Base-by-base conservation (phyloP, 306 rosid genomes). In the Vicia villosa region DNA sequence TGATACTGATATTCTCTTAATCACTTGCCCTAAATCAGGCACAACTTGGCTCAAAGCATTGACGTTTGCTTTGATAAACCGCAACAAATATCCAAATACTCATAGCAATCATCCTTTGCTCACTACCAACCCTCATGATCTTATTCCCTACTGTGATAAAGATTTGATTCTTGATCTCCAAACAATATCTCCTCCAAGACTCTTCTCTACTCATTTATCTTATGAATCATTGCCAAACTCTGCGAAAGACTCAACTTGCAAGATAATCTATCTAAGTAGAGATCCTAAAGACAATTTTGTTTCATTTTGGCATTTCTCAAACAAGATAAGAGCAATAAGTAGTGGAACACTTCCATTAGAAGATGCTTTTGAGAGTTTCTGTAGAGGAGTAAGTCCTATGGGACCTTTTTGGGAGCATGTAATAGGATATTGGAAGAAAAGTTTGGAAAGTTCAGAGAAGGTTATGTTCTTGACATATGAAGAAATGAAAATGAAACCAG, bases 1-100 rank as follows among this genome's bases (percentile, higher is more conserved):
- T 32, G 47, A 58, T n/a, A 12, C 47, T 0, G 75, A 71, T 13
- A 4, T 58, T 8, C 6, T 71, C 59, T 12, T 58, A 16, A 68
- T 71, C 0, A 71, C 21, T 47, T 28, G 12, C 19, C 68, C 68
- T 1, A 71, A 71, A 71, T 71, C 68, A 43, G 68, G 75, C 30
- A 70, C 75, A 8, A 70, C 75, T 0, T 70, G 75, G 75, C 75
- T 70, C 15, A 70, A 70, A 14, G 75, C 75, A 16, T 59, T 40
- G 47, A 58, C 58, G 0, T 70, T 58, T 30, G 32, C 75, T 3
- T 43, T 70, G 6, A n/a, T 70, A 9, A 61, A 70, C 66, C 47
- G 68, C 15, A 20, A 70, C 10, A 21, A 43, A 4, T 58, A 70
- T 6, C 47, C 75, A 16, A 28, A 40, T 37, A 43, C 15, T 46